Evolutionary conservation across 305 asterid species (phyloP).

Genomic region (Stenogyne calaminthoides): DNA sequence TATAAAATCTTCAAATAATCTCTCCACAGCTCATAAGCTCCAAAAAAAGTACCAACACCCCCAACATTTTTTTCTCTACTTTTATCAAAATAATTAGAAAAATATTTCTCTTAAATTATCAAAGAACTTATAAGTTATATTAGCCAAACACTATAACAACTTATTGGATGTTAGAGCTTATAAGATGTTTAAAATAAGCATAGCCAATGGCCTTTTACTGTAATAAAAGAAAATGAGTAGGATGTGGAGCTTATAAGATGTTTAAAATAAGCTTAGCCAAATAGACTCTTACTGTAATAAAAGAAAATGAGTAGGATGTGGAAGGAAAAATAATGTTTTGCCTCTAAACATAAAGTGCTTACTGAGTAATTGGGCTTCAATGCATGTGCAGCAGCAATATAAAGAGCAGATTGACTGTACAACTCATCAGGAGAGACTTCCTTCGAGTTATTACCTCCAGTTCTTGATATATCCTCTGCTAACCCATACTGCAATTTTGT

Average conservation of each 20-base stretch:
- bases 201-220: neutral
- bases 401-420: conserved; percentile 94
- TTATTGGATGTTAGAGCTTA: too few relatives aligned
- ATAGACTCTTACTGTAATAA: neutral
- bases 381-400: conserved; percentile 98
- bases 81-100: too few relatives aligned
- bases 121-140: too few relatives aligned
- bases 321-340: neutral
- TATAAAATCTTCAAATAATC: too few relatives aligned
- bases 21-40: too few relatives aligned
- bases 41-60: too few relatives aligned
- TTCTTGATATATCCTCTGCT: conserved; percentile 97
- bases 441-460: conserved; percentile 73
- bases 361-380: conserved; percentile 93
- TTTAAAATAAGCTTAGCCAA: too few relatives aligned
- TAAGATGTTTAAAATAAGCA: too few relatives aligned
- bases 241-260: too few relatives aligned
- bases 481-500: conserved; percentile 80
- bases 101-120: too few relatives aligned
- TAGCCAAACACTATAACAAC: too few relatives aligned
- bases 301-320: conserved; percentile 22
- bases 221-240: conserved; percentile 14
- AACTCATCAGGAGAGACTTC: conserved; percentile 86
- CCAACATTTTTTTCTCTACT: too few relatives aligned
- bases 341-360: conserved; percentile 32